These are phyloP conservation scores for Penicillium sp. DNA, from an alignment of 2,329 filamentous ascomycete species.

Conservation along the genomic window DNA sequence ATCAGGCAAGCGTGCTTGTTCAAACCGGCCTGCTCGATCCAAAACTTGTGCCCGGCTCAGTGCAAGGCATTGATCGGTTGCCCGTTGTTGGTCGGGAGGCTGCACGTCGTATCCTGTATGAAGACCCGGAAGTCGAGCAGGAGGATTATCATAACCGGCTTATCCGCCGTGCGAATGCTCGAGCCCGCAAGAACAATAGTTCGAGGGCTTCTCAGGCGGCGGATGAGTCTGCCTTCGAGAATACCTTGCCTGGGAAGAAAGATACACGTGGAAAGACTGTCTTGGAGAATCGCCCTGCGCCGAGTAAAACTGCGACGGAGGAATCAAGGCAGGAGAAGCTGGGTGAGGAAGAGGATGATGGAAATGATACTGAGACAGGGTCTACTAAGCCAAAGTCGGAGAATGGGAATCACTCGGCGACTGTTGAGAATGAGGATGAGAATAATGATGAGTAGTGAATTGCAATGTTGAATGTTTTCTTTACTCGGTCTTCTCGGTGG, in stretches of 20 bases:
- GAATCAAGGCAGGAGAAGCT: not conserved
- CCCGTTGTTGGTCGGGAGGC: constrained; percentile 40
- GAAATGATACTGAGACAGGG: constrained; percentile 16
- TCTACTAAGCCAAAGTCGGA: constrained; percentile 8
- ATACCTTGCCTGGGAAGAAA: constrained; percentile 6
- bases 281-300: constrained; percentile 6
- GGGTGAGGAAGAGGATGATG: constrained; percentile 11
- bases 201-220: constrained; percentile 14
- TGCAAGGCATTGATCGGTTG: constrained; percentile 37
- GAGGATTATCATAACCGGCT: constrained; percentile 34
- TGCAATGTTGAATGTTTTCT: not conserved
- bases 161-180: constrained; percentile 24
- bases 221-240: constrained; percentile 26
- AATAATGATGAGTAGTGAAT: not conserved
- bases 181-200: constrained; percentile 9
- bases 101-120: constrained; percentile 38
- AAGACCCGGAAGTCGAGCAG: constrained; percentile 33
- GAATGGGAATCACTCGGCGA: constrained; percentile 6
- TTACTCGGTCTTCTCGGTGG: too few relatives aligned
- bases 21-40: constrained; percentile 56
- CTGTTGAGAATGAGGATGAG: constrained; percentile 14
- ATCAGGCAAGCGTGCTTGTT: constrained; percentile 57
- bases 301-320: not conserved
- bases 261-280: constrained; percentile 23
- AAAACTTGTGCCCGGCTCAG: constrained; percentile 48